phyloP scores from a whole-genome alignment of 176 grass and related monocot species.

The Metroxylon sagu region DNA sequence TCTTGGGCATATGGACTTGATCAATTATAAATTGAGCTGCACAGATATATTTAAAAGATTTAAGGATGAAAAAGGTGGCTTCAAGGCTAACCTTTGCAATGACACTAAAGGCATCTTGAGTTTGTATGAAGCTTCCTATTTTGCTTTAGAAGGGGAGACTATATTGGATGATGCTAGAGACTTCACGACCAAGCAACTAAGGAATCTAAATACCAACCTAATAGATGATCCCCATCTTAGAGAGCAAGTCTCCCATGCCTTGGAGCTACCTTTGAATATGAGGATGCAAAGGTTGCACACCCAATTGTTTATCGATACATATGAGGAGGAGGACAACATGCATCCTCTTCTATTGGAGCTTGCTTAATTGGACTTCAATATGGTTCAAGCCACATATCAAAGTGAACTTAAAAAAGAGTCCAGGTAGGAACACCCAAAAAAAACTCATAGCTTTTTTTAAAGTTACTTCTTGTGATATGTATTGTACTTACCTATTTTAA shows the following conservation, averaged over 20 bases:
- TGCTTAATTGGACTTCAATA: constrained; percentile 33
- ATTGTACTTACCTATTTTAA: too few species aligned
- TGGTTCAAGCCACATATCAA: constrained; percentile 26
- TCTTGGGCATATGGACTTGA: too few species aligned
- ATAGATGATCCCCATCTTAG: background rate
- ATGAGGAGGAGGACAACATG: background rate
- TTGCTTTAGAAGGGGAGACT: constrained; percentile 20
- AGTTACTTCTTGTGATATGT: background rate
- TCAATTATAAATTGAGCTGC: too few species aligned
- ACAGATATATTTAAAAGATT: constrained; percentile 16
- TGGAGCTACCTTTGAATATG: constrained; percentile 5
- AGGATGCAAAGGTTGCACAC: constrained; percentile 25
- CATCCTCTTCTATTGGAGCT: constrained; percentile 22
- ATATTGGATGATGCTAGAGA: constrained; percentile 19
- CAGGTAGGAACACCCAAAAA: constrained; percentile 7
- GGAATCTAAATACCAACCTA: background rate
- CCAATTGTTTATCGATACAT: constrained; percentile 34
- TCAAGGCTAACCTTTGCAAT: background rate
- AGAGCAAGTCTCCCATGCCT: background rate
- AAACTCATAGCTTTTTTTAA: background rate
- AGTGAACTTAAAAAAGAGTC: constrained; percentile 19
- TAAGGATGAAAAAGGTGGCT: constrained; percentile 3
- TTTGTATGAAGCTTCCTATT: constrained; percentile 34
- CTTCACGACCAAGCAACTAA: constrained; percentile 10
- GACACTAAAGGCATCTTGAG: constrained; percentile 12